These are phyloP conservation scores for Penicillium sp. DNA, from an alignment of 2,329 filamentous ascomycete genomes.

Conservation along the genomic window DNA sequence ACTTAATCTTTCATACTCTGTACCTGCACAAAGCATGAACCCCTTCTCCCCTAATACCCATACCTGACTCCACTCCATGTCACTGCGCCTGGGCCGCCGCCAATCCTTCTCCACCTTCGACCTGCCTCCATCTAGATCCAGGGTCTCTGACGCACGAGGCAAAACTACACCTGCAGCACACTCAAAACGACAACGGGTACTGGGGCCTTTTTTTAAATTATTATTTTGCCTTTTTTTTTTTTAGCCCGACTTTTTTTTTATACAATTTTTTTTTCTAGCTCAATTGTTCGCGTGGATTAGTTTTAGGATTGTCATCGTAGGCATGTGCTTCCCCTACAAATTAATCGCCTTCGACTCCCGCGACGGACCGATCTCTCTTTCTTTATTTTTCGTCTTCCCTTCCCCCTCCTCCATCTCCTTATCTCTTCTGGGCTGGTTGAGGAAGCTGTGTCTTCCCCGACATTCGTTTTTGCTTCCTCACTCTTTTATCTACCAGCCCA, in stretches of 20 bases:
- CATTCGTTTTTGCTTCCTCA: conserved; percentile 22
- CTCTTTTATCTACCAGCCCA: conserved; percentile 12
- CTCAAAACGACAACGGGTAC: conserved; percentile 37
- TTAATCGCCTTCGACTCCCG: conserved; percentile 17
- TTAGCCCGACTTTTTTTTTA: conserved; percentile 16
- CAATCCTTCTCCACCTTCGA: conserved; percentile 30
- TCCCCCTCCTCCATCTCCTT: conserved; percentile 13
- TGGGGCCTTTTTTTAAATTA: conserved; percentile 16
- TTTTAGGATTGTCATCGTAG: conserved; percentile 13
- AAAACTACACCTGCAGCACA: conserved; percentile 40
- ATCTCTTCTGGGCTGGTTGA: conserved; percentile 18
- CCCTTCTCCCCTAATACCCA: conserved; percentile 7
- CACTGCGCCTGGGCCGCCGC: conserved; percentile 32
- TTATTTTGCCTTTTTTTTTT: conserved; percentile 9
- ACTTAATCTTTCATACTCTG: neutral
- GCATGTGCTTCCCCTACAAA: conserved; percentile 25
- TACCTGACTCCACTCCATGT: conserved; percentile 26
- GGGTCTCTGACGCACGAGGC: conserved; percentile 40
- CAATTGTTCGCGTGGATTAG: conserved; percentile 10
- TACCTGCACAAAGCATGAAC: no score
- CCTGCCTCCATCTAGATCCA: conserved; percentile 38
- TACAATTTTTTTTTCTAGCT: conserved; percentile 15
- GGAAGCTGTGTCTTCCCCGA: conserved; percentile 22
- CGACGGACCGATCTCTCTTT: conserved; percentile 1
- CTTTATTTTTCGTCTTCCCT: conserved; percentile 15